Evolutionary conservation across 495 filamentous ascomycete genomes (phyloP), one percentile per base, ranked within the genome.

Genomic region (Xanthoparmelia taractica): DNA sequence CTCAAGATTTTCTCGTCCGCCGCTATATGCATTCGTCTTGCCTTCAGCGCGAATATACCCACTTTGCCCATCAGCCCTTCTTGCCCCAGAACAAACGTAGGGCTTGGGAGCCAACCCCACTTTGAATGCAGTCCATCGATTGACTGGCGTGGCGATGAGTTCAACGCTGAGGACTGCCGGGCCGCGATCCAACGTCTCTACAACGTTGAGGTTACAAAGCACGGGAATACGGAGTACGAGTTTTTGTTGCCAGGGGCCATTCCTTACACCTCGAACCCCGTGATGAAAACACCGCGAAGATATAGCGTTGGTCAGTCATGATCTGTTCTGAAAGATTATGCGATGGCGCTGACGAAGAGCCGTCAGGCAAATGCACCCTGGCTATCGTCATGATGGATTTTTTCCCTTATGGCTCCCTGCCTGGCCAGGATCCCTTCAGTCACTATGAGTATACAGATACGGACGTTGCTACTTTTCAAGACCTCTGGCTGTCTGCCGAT

Each of bases 351-450:
- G 25, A 62, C 25, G n/a, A 15, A 41, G 40, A 25, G 23, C 33
- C 27, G 38, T 10, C 34, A 63, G 61, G 61, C 12, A 29, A 58
- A 58, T 63, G 61, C 38, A 63, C 61, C 23, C 61, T 63, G 2
- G 61, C 61, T 1, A 63, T 63, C 11, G 61, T 63, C 47, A 63
- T 63, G 61, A 15, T 63, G 55, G 18, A 57, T 2, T 29, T 13
- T 29, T 63, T 63, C n/a, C 29, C 4, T 5, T 0, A 2, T 11
- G 52, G 61, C 6, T 31, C 52, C 58, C 33, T 63, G 40, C 61
- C 61, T 7, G 54, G 61, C 18, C 31, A 58, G 50, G 15, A 58
- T n/a, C 23, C 40, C 2, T 36, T 36, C 8, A 8, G 13, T 18
- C 29, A 31, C 27, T 29, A 57, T 23, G 25, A 0, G 18, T 57